Percentiles rank a stretch among this genome's conserved stretches.
phyloP scores from a whole-genome alignment of 2,329 filamentous ascomycete genomes.

The Dactylonectria macrodidyma region DNA sequence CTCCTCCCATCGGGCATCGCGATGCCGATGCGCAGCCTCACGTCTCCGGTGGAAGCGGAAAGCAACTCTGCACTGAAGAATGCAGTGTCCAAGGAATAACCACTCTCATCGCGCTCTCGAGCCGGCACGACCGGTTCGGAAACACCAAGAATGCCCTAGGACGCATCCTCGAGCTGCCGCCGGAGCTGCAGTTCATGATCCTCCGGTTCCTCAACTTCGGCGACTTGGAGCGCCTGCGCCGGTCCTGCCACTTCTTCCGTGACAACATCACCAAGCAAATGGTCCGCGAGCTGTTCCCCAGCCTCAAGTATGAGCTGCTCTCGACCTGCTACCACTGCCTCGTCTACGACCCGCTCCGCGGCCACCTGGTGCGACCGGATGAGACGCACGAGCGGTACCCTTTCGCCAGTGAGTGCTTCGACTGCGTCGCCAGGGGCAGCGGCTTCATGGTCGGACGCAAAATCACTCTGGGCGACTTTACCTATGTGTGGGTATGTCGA shows the following conservation, averaged over 20 bases:
- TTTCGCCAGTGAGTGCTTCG: conserved; percentile 57
- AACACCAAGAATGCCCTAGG: conserved; percentile 20
- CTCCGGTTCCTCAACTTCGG: conserved; percentile 59
- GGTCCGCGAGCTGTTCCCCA: conserved; percentile 55
- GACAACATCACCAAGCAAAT: conserved; percentile 52
- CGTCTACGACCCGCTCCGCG: conserved; percentile 49
- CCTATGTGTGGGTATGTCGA: conserved; percentile 57
- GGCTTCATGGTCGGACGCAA: conserved; percentile 56
- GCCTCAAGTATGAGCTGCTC: conserved; percentile 50
- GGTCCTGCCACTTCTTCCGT: conserved; percentile 57
- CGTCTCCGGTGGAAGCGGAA: too few relatives aligned
- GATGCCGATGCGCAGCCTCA: neutral
- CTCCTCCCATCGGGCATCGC: neutral
- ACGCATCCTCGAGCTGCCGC: conserved; percentile 55
- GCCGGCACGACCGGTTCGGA: conserved; percentile 15
- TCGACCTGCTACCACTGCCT: conserved; percentile 60
- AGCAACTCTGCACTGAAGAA: conserved; percentile 6
- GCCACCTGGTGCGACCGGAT: conserved; percentile 52
- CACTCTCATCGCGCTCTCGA: conserved; percentile 24
- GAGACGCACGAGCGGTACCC: conserved; percentile 52
- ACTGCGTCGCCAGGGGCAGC: conserved; percentile 53
- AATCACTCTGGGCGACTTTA: conserved; percentile 55
- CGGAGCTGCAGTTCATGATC: conserved; percentile 60
- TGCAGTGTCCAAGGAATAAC: conserved; percentile 22
- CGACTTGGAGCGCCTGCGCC: conserved; percentile 59